Evolutionary conservation across 2,329 filamentous ascomycete genomes (phyloP).

Genomic region (Fonsecaea multimorphosa): DNA sequence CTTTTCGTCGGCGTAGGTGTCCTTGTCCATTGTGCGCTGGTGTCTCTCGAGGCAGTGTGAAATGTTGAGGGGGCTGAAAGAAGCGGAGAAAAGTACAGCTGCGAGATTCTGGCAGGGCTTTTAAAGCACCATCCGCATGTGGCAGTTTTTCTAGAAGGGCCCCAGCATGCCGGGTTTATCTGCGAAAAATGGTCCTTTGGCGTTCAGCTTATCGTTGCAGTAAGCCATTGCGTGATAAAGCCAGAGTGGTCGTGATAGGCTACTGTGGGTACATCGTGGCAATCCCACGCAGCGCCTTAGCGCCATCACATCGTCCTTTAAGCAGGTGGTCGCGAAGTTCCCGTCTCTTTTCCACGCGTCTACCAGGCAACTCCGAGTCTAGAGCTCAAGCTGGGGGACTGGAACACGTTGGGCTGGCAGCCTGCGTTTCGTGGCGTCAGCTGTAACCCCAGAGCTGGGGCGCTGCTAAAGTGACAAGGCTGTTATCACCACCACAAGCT

Average conservation of each 20-base stretch:
- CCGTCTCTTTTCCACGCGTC: constrained; percentile 2
- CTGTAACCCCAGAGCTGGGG: constrained; percentile 15
- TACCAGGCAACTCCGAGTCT: constrained; percentile 2
- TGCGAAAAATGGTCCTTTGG: constrained; percentile 2
- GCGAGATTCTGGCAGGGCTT: constrained; percentile 6
- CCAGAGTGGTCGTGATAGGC: constrained; percentile 20
- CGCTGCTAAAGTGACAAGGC: neutral
- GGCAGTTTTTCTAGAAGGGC: neutral
- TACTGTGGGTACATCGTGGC: constrained; percentile 3
- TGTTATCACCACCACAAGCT: neutral
- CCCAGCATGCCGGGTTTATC: neutral
- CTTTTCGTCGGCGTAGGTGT: constrained; percentile 15
- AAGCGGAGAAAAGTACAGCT: neutral
- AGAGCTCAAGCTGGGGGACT: neutral
- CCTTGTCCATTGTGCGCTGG: constrained; percentile 8
- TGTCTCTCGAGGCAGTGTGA: constrained; percentile 1
- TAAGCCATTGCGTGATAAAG: constrained; percentile 27
- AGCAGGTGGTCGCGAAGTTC: constrained; percentile 17
- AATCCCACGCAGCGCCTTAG: constrained; percentile 14
- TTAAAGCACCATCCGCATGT: constrained; percentile 2
- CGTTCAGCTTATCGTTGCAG: constrained; percentile 19
- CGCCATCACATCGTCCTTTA: constrained; percentile 10
- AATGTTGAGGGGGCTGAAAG: neutral
- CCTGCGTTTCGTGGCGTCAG: constrained; percentile 13
- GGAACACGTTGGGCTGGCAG: neutral